phyloP scores from a whole-genome alignment of 306 rosid species.

The Myrica gale region DNA sequence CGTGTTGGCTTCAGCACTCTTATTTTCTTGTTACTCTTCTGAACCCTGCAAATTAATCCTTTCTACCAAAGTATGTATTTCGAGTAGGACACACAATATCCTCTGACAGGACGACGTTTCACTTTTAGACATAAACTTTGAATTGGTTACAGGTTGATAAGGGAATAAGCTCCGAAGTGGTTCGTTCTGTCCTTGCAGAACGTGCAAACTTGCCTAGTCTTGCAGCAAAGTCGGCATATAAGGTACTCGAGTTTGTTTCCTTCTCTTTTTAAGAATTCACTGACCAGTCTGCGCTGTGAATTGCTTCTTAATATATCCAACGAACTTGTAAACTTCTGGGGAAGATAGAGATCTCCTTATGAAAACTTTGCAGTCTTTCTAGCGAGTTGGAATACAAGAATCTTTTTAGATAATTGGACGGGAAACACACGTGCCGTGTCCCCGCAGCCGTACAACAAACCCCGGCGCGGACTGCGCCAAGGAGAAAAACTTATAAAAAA shows the following conservation, averaged over 20 bases:
- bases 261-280: neutral
- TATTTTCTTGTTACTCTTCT: no score
- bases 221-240: slow-evolving; percentile 75
- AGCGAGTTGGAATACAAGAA: neutral
- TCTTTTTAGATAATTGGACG: neutral
- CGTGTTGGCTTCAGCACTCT: no score
- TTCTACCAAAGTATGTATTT: neutral
- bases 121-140: neutral
- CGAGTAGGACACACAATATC: slow-evolving; percentile 2
- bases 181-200: slow-evolving; percentile 74
- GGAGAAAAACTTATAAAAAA: no score
- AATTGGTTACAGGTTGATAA: slow-evolving; percentile 67
- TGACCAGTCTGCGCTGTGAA: neutral
- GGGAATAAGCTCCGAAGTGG: slow-evolving; percentile 74
- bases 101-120: neutral
- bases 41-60: neutral
- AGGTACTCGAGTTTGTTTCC: slow-evolving; percentile 42
- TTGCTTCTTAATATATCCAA: neutral
- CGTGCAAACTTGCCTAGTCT: slow-evolving; percentile 75
- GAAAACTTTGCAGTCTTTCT: neutral
- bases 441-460: no score
- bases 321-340: neutral
- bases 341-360: neutral
- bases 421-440: no score
- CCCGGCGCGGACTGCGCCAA: no score